Evolutionary conservation across 192 early-diverging fungal species (phyloP).

Genomic region (Lobulomyces angularis): DNA sequence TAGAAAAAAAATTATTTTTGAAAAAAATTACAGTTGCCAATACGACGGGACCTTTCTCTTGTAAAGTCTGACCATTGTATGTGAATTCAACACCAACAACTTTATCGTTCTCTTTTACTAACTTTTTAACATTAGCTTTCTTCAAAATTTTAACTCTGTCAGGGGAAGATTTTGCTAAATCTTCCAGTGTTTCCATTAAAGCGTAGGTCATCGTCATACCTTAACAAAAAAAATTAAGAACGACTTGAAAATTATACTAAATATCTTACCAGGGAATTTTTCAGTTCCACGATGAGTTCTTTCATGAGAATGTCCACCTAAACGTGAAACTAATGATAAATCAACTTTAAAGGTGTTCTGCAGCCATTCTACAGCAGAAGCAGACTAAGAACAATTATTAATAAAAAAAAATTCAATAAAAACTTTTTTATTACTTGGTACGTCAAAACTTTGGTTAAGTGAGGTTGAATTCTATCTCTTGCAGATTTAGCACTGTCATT

Average conservation of each 20-base stretch:
- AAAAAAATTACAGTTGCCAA: too few species aligned
- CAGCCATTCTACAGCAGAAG: conserved; percentile 85
- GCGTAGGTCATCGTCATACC: conserved; percentile 95
- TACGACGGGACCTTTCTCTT: conserved; percentile 67
- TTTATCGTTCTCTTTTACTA: conserved; percentile 52
- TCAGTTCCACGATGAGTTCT: conserved; percentile 82
- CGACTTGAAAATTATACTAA: neutral
- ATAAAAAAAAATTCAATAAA: too few species aligned
- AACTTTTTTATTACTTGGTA: too few species aligned
- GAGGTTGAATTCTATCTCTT: conserved; percentile 63
- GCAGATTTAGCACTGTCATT: conserved; percentile 80
- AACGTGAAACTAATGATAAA: conserved; percentile 72
- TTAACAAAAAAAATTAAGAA: too few species aligned
- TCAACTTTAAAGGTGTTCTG: conserved; percentile 83
- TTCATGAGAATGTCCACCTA: conserved; percentile 87
- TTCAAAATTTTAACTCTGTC: conserved; percentile 65
- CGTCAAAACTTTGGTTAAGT: conserved; percentile 72
- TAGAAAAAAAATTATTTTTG: too few species aligned
- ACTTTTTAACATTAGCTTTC: conserved; percentile 66
- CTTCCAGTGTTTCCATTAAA: conserved; percentile 69
- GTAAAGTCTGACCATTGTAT: conserved; percentile 38
- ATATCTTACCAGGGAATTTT: conserved; percentile 37
- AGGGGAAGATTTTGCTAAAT: conserved; percentile 48
- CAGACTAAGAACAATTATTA: too few species aligned
- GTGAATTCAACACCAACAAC: conserved; percentile 76